These are phyloP conservation scores for Amoebophrya sp. DNA, from an alignment of 169 alveolate species.

Conservation along the genomic window DNA sequence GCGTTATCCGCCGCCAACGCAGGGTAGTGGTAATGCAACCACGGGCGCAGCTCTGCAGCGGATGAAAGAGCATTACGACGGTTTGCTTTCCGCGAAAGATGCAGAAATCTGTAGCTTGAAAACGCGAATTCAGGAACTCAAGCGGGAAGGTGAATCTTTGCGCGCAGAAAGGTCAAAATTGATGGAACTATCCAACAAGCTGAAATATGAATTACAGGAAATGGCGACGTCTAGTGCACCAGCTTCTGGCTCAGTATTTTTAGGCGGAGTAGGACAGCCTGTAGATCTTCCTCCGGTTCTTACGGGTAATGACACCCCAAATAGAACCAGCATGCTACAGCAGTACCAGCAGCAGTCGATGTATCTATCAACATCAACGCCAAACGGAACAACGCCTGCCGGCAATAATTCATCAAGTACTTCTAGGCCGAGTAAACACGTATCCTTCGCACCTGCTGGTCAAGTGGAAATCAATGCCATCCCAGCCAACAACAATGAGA, in stretches of 20 bases:
- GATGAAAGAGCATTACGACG: background rate
- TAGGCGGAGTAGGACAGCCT: background rate
- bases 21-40: too few relatives aligned
- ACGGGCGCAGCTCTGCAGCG: background rate
- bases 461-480: too few relatives aligned
- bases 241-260: background rate
- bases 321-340: too few relatives aligned
- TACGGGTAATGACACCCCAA: too few relatives aligned
- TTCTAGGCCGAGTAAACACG: too few relatives aligned
- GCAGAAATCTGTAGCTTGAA: background rate
- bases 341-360: too few relatives aligned
- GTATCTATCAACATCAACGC: too few relatives aligned
- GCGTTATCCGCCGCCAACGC: background rate
- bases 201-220: background rate
- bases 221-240: background rate
- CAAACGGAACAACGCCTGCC: too few relatives aligned
- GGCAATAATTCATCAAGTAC: too few relatives aligned
- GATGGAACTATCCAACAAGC: slow-evolving; percentile 16
- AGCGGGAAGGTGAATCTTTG: background rate
- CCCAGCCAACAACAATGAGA: too few relatives aligned
- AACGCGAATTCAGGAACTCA: background rate
- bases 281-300: too few relatives aligned
- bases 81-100: background rate
- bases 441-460: too few relatives aligned
- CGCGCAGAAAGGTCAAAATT: background rate